phyloP scores from a whole-genome alignment of 768 basidiomycete genomes.

The Tylopilus rubrobrunneus region DNA sequence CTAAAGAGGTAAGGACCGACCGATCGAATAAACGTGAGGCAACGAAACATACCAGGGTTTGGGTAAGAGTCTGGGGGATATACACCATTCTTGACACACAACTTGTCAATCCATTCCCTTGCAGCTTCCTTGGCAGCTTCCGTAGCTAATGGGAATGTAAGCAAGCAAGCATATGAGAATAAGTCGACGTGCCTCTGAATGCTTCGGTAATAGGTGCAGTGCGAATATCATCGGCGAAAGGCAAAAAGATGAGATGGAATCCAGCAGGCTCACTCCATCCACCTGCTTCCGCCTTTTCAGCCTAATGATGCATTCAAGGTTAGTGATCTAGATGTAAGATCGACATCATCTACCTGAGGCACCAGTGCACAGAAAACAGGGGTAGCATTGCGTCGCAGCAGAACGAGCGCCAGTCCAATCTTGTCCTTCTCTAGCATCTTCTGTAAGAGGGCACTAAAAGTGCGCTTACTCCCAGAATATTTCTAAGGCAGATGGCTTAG shows the following conservation, averaged over 20 bases:
- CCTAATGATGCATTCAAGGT: constrained; percentile 36
- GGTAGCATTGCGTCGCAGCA: constrained; percentile 66
- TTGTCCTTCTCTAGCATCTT: constrained; percentile 78
- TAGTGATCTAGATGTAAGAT: not conserved
- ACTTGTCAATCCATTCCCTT: constrained; percentile 69
- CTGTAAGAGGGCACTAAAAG: constrained; percentile 83
- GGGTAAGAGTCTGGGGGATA: constrained; percentile 90
- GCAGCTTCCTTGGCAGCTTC: constrained; percentile 67
- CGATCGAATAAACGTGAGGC: not conserved
- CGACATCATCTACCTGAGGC: constrained; percentile 62
- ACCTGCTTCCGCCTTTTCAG: constrained; percentile 62
- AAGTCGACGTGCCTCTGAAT: constrained; percentile 48
- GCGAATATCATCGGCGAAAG: constrained; percentile 93
- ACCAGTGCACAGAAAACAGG: constrained; percentile 82
- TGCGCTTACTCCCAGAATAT: constrained; percentile 88
- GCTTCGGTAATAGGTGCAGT: constrained; percentile 66
- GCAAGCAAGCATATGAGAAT: not conserved
- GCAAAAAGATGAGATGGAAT: constrained; percentile 89
- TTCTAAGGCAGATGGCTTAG: constrained; percentile 35
- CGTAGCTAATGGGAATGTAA: constrained; percentile 46
- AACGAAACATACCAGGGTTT: constrained; percentile 70
- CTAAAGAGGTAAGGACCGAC: not conserved
- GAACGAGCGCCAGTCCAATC: constrained; percentile 71
- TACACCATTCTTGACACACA: constrained; percentile 70
- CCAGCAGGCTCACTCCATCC: constrained; percentile 85